Evolutionary conservation across 305 asterid genomes (phyloP), one percentile per base, ranked within the genome.

Genomic region (Fraxinus sp.): DNA sequence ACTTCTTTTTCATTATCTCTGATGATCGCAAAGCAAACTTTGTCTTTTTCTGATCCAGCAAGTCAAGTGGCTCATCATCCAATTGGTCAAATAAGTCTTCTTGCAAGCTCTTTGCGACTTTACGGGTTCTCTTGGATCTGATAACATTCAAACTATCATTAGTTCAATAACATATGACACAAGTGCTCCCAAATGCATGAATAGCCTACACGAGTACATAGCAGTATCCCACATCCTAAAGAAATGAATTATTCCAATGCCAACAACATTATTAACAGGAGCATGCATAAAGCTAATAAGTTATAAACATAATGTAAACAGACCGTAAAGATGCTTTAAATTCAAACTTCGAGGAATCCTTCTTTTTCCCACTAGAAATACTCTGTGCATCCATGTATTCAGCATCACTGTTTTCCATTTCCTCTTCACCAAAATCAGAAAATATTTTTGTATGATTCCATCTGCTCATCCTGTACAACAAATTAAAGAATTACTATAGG

Each of bases 371-470:
- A 78, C 91, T 86, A 77, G 88, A 82, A 16, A 84, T 33, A 80
- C 93, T 87, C 81, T 79, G 88, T 26, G 35, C 81, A 41, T 87
- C 91, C 81, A 81, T 86, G 84, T 79, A 79, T 52, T 87, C 97
- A 78, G 83, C 89, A 82, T 86, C 97, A 83, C 90, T 89, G 57
- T 83, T 87, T 87, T 85, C 90, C 55, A 91, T 86, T 83, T 86
- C 93, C 39, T 88, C 94, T 74, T 91, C 98, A 78, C 86, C 93
- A 11, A 91, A 91, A 84, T 96, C 99, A 74, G 98, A 94, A 84
- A 94, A 96, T 85, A 96, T 87, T 86, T 83, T 93, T 52, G 99
- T 91, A 85, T 94, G 97, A 84, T 96, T 94, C 98, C 98, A 94
- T 89, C 87, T 85, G 88, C 98, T 96, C 32, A 88, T 85, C 94